Percentiles rank a stretch among this genome's conserved stretches.
These are phyloP conservation scores for Litchi chinensis DNA, from an alignment of 345 rosid species.

Conservation along the genomic window DNA sequence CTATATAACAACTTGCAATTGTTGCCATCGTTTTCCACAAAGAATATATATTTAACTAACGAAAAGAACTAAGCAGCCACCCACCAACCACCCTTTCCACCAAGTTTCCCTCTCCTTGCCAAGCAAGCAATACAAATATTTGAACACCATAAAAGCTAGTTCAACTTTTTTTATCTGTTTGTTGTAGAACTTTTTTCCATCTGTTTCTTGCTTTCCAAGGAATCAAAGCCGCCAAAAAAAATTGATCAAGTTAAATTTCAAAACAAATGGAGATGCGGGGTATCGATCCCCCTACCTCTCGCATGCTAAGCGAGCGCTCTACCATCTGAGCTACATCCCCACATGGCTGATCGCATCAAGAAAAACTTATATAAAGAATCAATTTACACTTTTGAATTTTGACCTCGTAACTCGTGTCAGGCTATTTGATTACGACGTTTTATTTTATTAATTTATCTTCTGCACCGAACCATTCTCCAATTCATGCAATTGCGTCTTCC, in stretches of 20 bases:
- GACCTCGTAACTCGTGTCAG: neutral
- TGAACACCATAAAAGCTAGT: neutral
- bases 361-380: no score
- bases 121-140: neutral
- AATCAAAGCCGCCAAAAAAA: neutral
- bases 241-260: no score
- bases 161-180: no score
- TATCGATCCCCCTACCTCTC: slow-evolving; percentile 86
- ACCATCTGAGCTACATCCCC: slow-evolving; percentile 88
- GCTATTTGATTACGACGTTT: neutral
- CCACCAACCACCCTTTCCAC: neutral
- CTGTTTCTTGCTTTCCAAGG: neutral
- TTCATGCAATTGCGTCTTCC: neutral
- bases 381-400: neutral
- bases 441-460: neutral
- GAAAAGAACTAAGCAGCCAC: neutral
- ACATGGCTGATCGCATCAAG: no score
- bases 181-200: no score
- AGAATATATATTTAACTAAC: neutral
- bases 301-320: slow-evolving; percentile 89
- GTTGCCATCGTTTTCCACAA: neutral
- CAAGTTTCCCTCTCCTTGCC: slow-evolving; percentile 2
- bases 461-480: neutral
- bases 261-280: slow-evolving; percentile 66
- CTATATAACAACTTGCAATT: neutral